Percentiles rank a stretch among this genome's conserved stretches.
phyloP scores from a whole-genome alignment of 2,329 filamentous ascomycete species.

The Calonectria pteridis region DNA sequence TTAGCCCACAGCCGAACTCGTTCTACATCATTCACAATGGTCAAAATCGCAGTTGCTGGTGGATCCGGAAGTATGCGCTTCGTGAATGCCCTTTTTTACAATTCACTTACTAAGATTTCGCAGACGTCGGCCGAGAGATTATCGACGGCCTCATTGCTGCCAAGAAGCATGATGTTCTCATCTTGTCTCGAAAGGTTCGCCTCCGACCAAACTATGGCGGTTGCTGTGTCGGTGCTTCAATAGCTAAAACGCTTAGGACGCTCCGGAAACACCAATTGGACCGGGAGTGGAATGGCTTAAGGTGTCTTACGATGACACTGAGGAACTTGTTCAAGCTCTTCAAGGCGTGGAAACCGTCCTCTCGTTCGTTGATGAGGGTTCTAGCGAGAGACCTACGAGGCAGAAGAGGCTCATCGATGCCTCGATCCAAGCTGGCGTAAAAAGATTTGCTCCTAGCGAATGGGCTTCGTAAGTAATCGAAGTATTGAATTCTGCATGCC shows the following conservation, averaged over 20 bases:
- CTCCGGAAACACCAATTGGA: slow-evolving; percentile 6
- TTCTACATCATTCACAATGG: slow-evolving; percentile 26
- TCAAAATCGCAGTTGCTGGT: slow-evolving; percentile 41
- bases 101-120: neutral
- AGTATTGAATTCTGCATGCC: rapidly evolving
- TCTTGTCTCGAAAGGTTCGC: slow-evolving; percentile 61
- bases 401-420: slow-evolving; percentile 65
- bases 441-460: slow-evolving; percentile 72
- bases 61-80: slow-evolving; percentile 36
- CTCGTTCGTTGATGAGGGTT: slow-evolving; percentile 59
- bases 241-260: slow-evolving; percentile 22
- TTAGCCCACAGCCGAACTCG: neutral
- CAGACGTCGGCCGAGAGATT: slow-evolving; percentile 66
- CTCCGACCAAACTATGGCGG: neutral
- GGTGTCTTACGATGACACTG: slow-evolving; percentile 50
- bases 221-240: no score
- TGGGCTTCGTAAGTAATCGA: slow-evolving; percentile 56
- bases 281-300: slow-evolving; percentile 27
- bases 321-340: slow-evolving; percentile 53
- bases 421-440: slow-evolving; percentile 68
- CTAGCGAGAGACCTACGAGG: slow-evolving; percentile 50
- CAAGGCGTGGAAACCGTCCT: slow-evolving; percentile 64
- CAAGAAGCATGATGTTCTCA: slow-evolving; percentile 64
- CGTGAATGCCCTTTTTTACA: no score
- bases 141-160: slow-evolving; percentile 62